Base-by-base conservation (phyloP, 441 rosid genomes). In the Eutrema salsugineum region DNA sequence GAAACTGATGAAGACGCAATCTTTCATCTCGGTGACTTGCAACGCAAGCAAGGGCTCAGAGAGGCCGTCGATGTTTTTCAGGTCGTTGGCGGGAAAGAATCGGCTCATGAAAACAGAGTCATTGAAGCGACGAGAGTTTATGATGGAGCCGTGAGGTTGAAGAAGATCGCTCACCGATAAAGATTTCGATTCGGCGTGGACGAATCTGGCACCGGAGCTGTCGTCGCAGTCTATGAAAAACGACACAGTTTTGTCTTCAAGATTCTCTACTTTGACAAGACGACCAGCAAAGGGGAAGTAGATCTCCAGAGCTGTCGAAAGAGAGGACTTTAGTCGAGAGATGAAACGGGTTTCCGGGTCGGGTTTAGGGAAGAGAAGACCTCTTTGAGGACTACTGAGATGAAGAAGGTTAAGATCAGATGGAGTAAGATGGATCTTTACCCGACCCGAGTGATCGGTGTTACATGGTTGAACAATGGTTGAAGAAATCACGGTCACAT, bases 1-100 rank as follows among this genome's bases (percentile, higher is more conserved):
- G 20, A 65, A 80, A 3, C 79, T 53, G 0, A 82, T 10, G 36
- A 82, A 82, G 0, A 80, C 24, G 0, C 84, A 81, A 20, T 79
- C 86, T 0, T 38, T 64, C 5, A 80, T 63, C 63, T 80, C 82
- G 0, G 83, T 80, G 1, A 84, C 76, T 61, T 82, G 86, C 15
- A 84, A 30, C 0, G 62, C 81, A 12, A 84, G 71, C 9, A 80
- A 63, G 5, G 84, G 80, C 4, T 77, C 70, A 1, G 36, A 40
- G 12, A 43, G 4, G 1, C 70, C 84, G 0, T 72, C 62, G 2
- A 5, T 3, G 46, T 36, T 79, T 16, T 27, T 60, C 10, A 57
- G 0, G 0, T 55, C 75, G 32, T 73, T 64, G 0, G 44, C 17
- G 3, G 73, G 72, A 14, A 81, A 81, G 58, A 81, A 67, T 0